These are phyloP conservation scores for Desmodesmus armatus DNA, from an alignment of 139 green algal species.

Conservation along the genomic window DNA sequence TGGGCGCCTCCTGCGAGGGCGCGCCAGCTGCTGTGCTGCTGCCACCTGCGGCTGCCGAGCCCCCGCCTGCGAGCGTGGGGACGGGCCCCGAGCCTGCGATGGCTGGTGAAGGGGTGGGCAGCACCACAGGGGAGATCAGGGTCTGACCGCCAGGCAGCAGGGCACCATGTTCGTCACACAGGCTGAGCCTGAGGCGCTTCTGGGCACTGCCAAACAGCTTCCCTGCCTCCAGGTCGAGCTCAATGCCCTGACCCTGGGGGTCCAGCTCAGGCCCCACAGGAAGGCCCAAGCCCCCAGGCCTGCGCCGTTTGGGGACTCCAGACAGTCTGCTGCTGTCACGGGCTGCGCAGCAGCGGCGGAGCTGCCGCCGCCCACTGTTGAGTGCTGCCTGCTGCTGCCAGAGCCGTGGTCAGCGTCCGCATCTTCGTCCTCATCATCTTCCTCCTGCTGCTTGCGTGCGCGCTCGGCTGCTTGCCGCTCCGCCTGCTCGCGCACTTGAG, in stretches of 20 bases:
- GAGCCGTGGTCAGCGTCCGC: background rate
- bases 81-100: background rate
- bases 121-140: background rate
- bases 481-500: background rate
- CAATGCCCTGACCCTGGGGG: background rate
- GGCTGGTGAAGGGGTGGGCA: background rate
- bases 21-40: background rate
- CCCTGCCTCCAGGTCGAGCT: background rate
- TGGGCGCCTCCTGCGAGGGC: slow-evolving; percentile 7
- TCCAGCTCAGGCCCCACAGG: background rate
- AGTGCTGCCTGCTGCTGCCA: slow-evolving; percentile 5
- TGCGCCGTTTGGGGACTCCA: slow-evolving; percentile 14
- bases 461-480: background rate
- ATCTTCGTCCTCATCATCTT: too few species aligned
- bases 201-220: slow-evolving; percentile 39
- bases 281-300: background rate
- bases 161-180: slow-evolving; percentile 38
- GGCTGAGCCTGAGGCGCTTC: slow-evolving; percentile 30
- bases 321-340: too few species aligned
- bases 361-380: background rate
- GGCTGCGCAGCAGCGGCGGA: slow-evolving; percentile 11
- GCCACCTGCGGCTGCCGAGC: background rate
- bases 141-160: too few species aligned
- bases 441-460: background rate
- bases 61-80: background rate